These are phyloP conservation scores for Crucibulum laeve DNA, from an alignment of 768 basidiomycete genomes.

Conservation along the genomic window DNA sequence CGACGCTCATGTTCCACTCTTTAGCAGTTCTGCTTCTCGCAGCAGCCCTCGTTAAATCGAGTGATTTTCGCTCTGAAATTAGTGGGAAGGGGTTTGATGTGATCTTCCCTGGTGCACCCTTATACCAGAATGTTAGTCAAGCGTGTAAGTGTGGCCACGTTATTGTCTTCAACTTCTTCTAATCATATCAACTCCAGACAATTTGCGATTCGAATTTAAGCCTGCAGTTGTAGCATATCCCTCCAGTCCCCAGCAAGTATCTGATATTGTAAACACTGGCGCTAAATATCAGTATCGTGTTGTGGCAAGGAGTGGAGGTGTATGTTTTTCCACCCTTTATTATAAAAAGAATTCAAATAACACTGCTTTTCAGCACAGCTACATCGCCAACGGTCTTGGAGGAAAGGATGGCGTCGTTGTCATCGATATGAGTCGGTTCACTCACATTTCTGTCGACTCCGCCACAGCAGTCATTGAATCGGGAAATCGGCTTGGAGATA, in stretches of 20 bases:
- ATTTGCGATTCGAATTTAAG: slow-evolving; percentile 32
- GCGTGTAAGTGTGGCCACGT: slow-evolving; percentile 13
- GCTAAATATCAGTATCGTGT: slow-evolving; percentile 27
- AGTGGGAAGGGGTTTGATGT: background rate
- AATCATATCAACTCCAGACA: slow-evolving; percentile 25
- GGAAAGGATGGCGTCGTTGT: slow-evolving; percentile 36
- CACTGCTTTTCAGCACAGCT: slow-evolving; percentile 28
- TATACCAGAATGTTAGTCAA: slow-evolving; percentile 12
- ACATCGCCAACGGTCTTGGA: slow-evolving; percentile 38
- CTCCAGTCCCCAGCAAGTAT: slow-evolving; percentile 25
- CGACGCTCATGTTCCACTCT: too few relatives aligned
- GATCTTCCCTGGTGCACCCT: slow-evolving; percentile 14
- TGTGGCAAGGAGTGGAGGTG: slow-evolving; percentile 41
- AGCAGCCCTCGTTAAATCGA: too few relatives aligned
- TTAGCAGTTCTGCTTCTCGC: too few relatives aligned
- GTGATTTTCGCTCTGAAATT: too few relatives aligned
- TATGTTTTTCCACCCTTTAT: slow-evolving; percentile 14
- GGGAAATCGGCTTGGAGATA: slow-evolving; percentile 34
- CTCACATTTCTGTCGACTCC: slow-evolving; percentile 24
- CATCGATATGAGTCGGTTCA: slow-evolving; percentile 35
- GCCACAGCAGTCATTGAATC: slow-evolving; percentile 28
- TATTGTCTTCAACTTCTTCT: background rate
- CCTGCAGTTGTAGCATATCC: slow-evolving; percentile 36
- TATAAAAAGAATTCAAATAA: background rate
- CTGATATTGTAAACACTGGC: slow-evolving; percentile 30